Conservation (phyloP, 1,139 yeast genomes). For the Zhuliangozyma blackwelliae region DNA sequence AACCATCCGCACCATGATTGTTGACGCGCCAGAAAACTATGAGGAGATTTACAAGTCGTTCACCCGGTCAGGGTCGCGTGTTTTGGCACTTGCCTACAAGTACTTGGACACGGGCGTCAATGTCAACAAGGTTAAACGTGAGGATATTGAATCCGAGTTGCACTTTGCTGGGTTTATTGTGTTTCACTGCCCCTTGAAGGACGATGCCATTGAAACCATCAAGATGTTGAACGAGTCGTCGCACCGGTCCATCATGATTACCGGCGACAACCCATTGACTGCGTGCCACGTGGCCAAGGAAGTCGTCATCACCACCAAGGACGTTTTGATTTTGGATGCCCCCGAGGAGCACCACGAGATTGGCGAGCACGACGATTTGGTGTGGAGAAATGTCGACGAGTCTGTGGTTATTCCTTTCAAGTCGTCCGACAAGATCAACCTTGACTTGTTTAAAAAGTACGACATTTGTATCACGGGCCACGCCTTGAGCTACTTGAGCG, state of each 20-base stretch:
- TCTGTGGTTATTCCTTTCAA: conserved; percentile 66
- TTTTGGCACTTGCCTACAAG: conserved; percentile 88
- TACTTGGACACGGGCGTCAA: conserved; percentile 51
- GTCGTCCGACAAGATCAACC: conserved; percentile 55
- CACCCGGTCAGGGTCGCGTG: conserved; percentile 95
- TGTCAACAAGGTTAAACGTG: conserved; percentile 58
- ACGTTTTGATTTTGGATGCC: conserved; percentile 80
- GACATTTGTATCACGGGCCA: conserved; percentile 94
- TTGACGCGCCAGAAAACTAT: conserved; percentile 68
- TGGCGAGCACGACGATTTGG: conserved; percentile 54
- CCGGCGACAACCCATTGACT: conserved; percentile 98
- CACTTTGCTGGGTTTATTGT: conserved; percentile 90
- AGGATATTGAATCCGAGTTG: conserved; percentile 68
- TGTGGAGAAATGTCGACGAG: conserved; percentile 86
- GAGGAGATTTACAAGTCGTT: conserved; percentile 86
- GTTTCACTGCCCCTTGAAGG: conserved; percentile 94
- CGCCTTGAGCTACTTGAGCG: conserved; percentile 65
- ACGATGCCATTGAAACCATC: conserved; percentile 87
- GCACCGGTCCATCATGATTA: conserved; percentile 95
- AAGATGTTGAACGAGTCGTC: conserved; percentile 91
- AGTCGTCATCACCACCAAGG: conserved; percentile 78
- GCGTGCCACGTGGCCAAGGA: conserved; percentile 97
- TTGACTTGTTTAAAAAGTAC: conserved; percentile 55
- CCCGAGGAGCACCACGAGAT: conserved; percentile 64
- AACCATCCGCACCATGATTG: conserved; percentile 77